Percentiles rank a stretch among this genome's conserved stretches.
These are phyloP conservation scores for Paramyrothecium roridum DNA, from an alignment of 2,329 filamentous ascomycete species.

Conservation along the genomic window DNA sequence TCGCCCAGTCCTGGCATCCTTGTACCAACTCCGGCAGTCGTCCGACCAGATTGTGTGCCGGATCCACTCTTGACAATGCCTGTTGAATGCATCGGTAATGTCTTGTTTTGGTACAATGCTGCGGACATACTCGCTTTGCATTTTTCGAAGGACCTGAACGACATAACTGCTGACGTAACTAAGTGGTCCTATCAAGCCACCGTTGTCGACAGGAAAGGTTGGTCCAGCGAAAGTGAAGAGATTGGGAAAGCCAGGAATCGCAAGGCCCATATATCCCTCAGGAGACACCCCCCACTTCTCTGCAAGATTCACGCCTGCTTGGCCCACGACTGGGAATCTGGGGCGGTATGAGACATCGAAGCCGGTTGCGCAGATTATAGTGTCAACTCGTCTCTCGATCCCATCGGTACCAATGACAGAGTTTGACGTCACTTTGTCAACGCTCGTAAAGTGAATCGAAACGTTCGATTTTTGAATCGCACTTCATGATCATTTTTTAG, in stretches of 20 bases:
- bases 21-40: background rate
- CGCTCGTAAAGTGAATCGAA: slow-evolving; percentile 1
- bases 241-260: slow-evolving; percentile 24
- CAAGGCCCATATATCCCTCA: slow-evolving; percentile 23
- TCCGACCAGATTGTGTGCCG: background rate
- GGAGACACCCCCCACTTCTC: slow-evolving; percentile 45
- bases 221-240: slow-evolving; percentile 15
- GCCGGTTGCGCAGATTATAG: slow-evolving; percentile 52
- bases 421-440: background rate
- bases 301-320: slow-evolving; percentile 41
- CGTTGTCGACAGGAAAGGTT: background rate
- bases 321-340: slow-evolving; percentile 47
- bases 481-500: background rate
- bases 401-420: slow-evolving; percentile 3
- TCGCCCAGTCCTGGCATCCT: background rate
- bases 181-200: background rate
- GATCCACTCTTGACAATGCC: background rate
- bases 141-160: background rate
- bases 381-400: background rate
- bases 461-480: slow-evolving; percentile 3
- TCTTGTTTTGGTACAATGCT: background rate
- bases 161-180: background rate
- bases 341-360: slow-evolving; percentile 52
- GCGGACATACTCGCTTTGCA: background rate
- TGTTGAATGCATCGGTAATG: background rate